Evolutionary conservation across 208 protist species (phyloP).

Genomic region (Jaenimonas drosophilae): DNA sequence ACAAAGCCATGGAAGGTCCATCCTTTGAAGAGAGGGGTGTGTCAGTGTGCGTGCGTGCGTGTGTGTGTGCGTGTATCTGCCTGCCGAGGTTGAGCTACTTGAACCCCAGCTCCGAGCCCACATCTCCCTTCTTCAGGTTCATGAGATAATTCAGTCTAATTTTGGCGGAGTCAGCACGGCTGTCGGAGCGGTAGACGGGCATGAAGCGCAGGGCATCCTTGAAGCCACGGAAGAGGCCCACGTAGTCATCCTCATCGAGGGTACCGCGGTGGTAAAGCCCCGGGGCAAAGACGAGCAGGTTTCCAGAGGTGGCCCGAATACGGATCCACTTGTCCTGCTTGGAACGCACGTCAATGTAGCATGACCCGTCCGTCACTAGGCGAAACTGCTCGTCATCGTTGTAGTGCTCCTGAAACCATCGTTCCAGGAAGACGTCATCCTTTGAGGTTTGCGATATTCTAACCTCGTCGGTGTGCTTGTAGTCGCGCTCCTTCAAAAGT

Average conservation of each 20-base stretch:
- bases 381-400: constrained; percentile 91
- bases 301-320: constrained; percentile 55
- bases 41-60: too few relatives aligned
- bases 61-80: too few relatives aligned
- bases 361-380: constrained; percentile 82
- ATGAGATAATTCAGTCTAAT: constrained; percentile 78
- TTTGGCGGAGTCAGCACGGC: constrained; percentile 54
- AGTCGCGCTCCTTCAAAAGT: constrained; percentile 76
- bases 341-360: constrained; percentile 88
- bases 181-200: constrained; percentile 63
- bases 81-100: constrained; percentile 7
- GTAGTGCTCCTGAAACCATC: constrained; percentile 92
- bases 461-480: constrained; percentile 87
- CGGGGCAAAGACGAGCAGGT: constrained; percentile 79
- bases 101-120: constrained; percentile 71
- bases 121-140: constrained; percentile 82
- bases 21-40: too few relatives aligned
- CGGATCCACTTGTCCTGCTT: constrained; percentile 91
- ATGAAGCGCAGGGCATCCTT: constrained; percentile 75
- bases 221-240: constrained; percentile 73
- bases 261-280: constrained; percentile 83
- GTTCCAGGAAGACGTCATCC: constrained; percentile 77
- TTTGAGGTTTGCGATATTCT: constrained; percentile 82
- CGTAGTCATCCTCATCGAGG: constrained; percentile 86
- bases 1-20: too few relatives aligned